Evolutionary conservation across 2,329 filamentous ascomycete genomes (phyloP).

Genomic region (Pyrenophora teres): DNA sequence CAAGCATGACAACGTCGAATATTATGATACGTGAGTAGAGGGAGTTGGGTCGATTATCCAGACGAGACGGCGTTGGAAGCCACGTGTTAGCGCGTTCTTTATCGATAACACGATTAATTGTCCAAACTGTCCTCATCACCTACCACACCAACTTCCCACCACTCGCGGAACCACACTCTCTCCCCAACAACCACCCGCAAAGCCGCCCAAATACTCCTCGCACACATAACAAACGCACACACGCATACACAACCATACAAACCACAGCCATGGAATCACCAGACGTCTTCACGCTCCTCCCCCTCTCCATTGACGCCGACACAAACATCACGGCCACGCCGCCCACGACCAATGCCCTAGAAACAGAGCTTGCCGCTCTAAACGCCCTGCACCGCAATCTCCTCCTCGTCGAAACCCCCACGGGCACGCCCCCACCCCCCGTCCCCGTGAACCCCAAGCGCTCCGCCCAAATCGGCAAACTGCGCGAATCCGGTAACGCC

Average conservation of each 20-base stretch:
- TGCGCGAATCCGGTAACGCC: constrained; percentile 84
- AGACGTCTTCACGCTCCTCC: constrained; percentile 80
- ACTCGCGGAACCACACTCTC: constrained; percentile 1
- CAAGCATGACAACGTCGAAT: no score
- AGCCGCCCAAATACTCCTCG: not conserved
- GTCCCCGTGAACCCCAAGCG: constrained; percentile 93
- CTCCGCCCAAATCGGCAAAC: constrained; percentile 82
- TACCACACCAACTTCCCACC: constrained; percentile 4
- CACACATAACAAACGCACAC: not conserved
- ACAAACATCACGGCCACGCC: constrained; percentile 65
- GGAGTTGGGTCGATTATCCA: not conserved
- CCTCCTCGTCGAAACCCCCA: constrained; percentile 65
- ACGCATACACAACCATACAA: not conserved
- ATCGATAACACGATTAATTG: constrained; percentile 27
- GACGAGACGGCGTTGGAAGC: not conserved
- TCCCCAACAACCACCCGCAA: not conserved
- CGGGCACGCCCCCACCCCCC: constrained; percentile 77
- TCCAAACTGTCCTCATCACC: constrained; percentile 32
- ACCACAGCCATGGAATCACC: constrained; percentile 39
- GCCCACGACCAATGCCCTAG: constrained; percentile 48
- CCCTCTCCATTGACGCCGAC: constrained; percentile 78
- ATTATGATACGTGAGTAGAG: no score
- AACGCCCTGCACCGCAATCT: constrained; percentile 80
- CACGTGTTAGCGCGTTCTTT: constrained; percentile 20
- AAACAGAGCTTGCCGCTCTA: constrained; percentile 65